Evolutionary conservation across 805 yeast genomes (phyloP).

Genomic region (Ogataea pignaliae): DNA sequence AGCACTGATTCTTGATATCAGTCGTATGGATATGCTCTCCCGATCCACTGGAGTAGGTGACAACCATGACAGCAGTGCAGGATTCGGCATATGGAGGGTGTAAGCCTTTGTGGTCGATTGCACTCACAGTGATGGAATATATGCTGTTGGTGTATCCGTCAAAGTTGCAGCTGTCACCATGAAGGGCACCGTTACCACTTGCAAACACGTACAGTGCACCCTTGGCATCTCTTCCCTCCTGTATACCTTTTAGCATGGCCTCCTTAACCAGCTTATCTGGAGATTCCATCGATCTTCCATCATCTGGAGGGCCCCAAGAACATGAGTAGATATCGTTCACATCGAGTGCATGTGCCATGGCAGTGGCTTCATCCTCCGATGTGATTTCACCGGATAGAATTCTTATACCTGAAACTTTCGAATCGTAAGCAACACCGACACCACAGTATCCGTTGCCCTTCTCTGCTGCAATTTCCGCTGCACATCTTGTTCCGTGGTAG

Average conservation of each 20-base stretch:
- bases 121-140: constrained; percentile 91
- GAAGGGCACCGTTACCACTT: constrained; percentile 85
- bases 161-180: constrained; percentile 87
- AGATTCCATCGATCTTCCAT: constrained; percentile 80
- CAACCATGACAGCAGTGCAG: constrained; percentile 92
- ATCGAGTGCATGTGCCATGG: constrained; percentile 75
- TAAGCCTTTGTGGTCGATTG: constrained; percentile 78
- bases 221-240: constrained; percentile 71
- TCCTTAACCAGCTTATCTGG: constrained; percentile 76
- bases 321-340: constrained; percentile 92
- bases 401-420: constrained; percentile 85
- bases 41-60: constrained; percentile 88
- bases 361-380: constrained; percentile 86
- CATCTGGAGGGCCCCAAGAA: constrained; percentile 98
- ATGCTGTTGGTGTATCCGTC: constrained; percentile 97
- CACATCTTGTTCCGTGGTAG: constrained; percentile 95
- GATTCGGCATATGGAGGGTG: constrained; percentile 91
- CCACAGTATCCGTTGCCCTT: constrained; percentile 83
- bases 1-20: constrained; percentile 65
- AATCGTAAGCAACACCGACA: constrained; percentile 89
- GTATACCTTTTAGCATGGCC: constrained; percentile 80
- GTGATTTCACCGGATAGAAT: constrained; percentile 79
- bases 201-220: constrained; percentile 95
- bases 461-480: constrained; percentile 93
- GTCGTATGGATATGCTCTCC: constrained; percentile 88